Conservation (phyloP, 306 rosid species). For the Pterocarpus macrocarpus region DNA sequence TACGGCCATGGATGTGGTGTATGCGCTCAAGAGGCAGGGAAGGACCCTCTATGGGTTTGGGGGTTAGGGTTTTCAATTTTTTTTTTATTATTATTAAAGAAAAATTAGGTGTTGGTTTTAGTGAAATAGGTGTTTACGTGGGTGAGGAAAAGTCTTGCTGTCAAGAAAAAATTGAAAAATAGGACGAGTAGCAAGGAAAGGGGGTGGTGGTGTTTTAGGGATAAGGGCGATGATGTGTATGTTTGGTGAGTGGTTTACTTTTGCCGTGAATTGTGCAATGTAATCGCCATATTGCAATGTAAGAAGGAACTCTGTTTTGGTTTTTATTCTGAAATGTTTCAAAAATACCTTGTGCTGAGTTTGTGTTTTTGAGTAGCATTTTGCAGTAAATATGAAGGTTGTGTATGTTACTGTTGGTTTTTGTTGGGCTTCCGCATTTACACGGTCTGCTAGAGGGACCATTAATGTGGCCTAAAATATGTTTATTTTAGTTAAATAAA, state of each 20-base stretch:
- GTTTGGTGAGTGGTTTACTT: neutral
- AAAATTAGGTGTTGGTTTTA: neutral
- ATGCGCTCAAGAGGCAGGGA: constrained; percentile 79
- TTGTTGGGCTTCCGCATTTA: too few relatives aligned
- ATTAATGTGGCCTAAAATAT: too few relatives aligned
- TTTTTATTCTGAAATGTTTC: too few relatives aligned
- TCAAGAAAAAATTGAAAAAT: constrained; percentile 28
- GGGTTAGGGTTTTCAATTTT: constrained; percentile 53
- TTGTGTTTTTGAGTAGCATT: too few relatives aligned
- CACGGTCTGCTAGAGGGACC: too few relatives aligned
- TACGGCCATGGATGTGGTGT: constrained; percentile 82
- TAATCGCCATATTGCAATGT: neutral
- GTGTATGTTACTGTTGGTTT: too few relatives aligned
- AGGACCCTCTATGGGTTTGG: constrained; percentile 82
- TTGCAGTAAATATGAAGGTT: too few relatives aligned
- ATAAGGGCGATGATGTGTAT: neutral
- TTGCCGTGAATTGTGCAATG: neutral
- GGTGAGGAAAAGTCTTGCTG: constrained; percentile 55
- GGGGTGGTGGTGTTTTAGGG: neutral
- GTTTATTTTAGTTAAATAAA: too few relatives aligned
- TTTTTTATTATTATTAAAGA: neutral
- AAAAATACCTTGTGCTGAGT: too few relatives aligned
- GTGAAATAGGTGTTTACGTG: neutral
- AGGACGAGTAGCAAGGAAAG: neutral
- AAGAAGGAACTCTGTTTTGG: neutral